Percentiles rank a stretch among this genome's conserved stretches.
Conservation (phyloP, 192 early-diverging fungal species). For the Phycomyces blakesleeanus region DNA sequence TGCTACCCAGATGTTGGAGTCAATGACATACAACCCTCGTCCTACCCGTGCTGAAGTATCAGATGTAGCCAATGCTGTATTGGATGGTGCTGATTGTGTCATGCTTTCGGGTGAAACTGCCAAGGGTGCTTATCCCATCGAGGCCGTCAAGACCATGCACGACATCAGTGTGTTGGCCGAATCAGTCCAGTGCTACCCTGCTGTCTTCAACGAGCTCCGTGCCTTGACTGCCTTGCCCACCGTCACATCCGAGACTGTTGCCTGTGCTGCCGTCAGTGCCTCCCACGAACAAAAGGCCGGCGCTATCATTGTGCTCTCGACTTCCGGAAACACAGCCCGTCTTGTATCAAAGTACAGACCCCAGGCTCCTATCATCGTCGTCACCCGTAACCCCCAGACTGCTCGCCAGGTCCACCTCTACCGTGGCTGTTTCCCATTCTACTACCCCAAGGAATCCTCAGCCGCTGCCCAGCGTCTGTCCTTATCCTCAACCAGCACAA, state of each 20-base stretch:
- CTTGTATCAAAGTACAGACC: slow-evolving; percentile 94
- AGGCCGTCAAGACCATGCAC: slow-evolving; percentile 93
- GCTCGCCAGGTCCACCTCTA: slow-evolving; percentile 75
- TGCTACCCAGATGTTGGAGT: slow-evolving; percentile 98
- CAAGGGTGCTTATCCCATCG: slow-evolving; percentile 88
- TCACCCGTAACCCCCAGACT: slow-evolving; percentile 76
- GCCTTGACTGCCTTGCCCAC: slow-evolving; percentile 71
- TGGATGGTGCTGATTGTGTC: slow-evolving; percentile 98
- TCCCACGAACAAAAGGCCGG: slow-evolving; percentile 81
- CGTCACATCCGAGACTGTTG: slow-evolving; percentile 87
- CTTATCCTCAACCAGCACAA: background rate
- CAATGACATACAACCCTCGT: slow-evolving; percentile 92
- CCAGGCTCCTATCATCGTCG: slow-evolving; percentile 84
- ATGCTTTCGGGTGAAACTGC: slow-evolving; percentile 99
- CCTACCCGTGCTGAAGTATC: slow-evolving; percentile 99
- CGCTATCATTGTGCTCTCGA: slow-evolving; percentile 86
- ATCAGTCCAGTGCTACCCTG: slow-evolving; percentile 90
- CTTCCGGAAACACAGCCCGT: slow-evolving; percentile 84
- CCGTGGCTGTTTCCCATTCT: slow-evolving; percentile 78
- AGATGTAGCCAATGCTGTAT: slow-evolving; percentile 96
- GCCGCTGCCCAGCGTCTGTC: slow-evolving; percentile 1
- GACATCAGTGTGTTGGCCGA: slow-evolving; percentile 91
- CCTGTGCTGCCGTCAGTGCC: slow-evolving; percentile 82
- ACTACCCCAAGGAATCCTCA: slow-evolving; percentile 50
- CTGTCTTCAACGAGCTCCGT: slow-evolving; percentile 87